Base-by-base conservation (phyloP, 2,329 filamentous ascomycete genomes). In the Fusarium guadeloupense region DNA sequence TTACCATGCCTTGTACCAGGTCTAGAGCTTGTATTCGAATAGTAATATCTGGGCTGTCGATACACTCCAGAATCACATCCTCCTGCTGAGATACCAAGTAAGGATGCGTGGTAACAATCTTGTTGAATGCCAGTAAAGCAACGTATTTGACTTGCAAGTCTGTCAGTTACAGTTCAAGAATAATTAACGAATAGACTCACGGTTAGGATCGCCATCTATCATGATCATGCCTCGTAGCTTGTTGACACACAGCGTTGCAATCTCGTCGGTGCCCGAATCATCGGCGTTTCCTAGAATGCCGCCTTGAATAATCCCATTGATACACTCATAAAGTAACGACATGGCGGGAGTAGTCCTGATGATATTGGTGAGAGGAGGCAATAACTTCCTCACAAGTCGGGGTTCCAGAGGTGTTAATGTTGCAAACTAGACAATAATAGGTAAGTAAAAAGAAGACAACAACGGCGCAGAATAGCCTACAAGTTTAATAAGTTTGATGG, bases 301-400 rank as follows among this genome's bases (percentile, higher is more conserved):
- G 23, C 95, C 95, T 74, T 97, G 93, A 55, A 99, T 97, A 61
- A 99, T 96, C 20, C 95, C 95, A 74, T 96, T 97, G 76, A 99
- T 97, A 72, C 95, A 99, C 77, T 99, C 95, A 69, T 99, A 99
- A 6, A 98, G 79, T 23, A 99, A 78, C n/a, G 95, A 98, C 95
- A 98, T 98, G 23, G 95, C 95, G 6, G 91, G 90, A 0, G 95
- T 99, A 1, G 93, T 97, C 68, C 92, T 89, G 63, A 99, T 98
- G 41, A 99, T 89, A 66, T 91, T 92, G 1, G 93, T 97, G 58
- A 99, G 80, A 14, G 95, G 95, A 8, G 94, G 92, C 25, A 98
- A 79, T 14, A 99, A 80, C 75, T 99, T 99, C 73, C 91, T 92
- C 44, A 97, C 90, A 9, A 99, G 81, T 50, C 95, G 87, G 13